Evolutionary conservation across 352 stramenopile species (phyloP).

Genomic region (Salisapilia sapeloensis): DNA sequence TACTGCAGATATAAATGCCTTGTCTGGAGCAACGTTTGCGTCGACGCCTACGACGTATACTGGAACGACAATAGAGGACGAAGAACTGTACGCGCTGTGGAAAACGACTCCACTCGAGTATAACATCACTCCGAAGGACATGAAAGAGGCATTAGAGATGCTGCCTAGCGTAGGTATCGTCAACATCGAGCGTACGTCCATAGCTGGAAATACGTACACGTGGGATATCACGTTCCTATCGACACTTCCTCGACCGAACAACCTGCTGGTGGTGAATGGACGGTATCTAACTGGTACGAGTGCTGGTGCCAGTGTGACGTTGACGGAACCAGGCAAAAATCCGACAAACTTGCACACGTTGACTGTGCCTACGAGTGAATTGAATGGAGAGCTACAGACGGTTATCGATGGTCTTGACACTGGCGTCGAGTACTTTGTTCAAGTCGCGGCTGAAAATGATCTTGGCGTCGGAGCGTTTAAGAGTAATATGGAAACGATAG

Average conservation of each 20-base stretch:
- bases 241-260: slow-evolving; percentile 18
- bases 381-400: neutral
- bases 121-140: slow-evolving; percentile 28
- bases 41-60: slow-evolving; percentile 12
- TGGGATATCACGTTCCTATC: slow-evolving; percentile 84
- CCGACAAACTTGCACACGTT: slow-evolving; percentile 19
- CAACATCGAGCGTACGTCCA: slow-evolving; percentile 64
- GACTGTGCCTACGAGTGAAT: slow-evolving; percentile 6
- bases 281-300: slow-evolving; percentile 10
- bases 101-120: slow-evolving; percentile 33
- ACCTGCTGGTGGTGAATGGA: slow-evolving; percentile 42
- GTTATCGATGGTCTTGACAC: slow-evolving; percentile 10
- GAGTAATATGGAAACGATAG: slow-evolving; percentile 5
- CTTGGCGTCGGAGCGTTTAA: slow-evolving; percentile 59
- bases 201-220: slow-evolving; percentile 49
- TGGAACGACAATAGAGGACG: slow-evolving; percentile 20
- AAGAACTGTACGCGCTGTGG: slow-evolving; percentile 28
- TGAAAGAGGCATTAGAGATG: slow-evolving; percentile 74
- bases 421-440: slow-evolving; percentile 52
- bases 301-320: slow-evolving; percentile 10
- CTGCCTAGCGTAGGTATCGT: slow-evolving; percentile 82
- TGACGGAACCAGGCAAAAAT: slow-evolving; percentile 8
- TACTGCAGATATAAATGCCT: slow-evolving; percentile 3
- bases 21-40: slow-evolving; percentile 14
- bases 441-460: slow-evolving; percentile 73